Evolutionary conservation across 176 grass and related monocot genomes (phyloP).

Genomic region (Hsuehochloa calcarea): DNA sequence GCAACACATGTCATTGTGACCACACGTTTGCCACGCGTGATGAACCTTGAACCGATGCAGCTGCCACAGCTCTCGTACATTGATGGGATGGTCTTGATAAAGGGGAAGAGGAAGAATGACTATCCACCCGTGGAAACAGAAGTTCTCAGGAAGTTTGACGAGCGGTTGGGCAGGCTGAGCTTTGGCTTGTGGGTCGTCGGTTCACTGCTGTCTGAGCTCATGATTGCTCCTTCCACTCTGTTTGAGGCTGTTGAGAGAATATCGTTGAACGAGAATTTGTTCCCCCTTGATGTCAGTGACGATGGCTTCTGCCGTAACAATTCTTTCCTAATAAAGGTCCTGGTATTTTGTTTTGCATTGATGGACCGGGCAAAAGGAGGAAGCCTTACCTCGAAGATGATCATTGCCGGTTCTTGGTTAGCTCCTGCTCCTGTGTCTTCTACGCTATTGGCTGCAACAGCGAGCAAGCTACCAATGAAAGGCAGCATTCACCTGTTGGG

Average conservation of each 20-base stretch:
- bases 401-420: slow-evolving; percentile 80
- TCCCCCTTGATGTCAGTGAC: slow-evolving; percentile 44
- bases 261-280: slow-evolving; percentile 59
- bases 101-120: slow-evolving; percentile 80
- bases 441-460: slow-evolving; percentile 64
- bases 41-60: slow-evolving; percentile 90
- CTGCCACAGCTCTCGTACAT: slow-evolving; percentile 61
- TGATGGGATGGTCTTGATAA: slow-evolving; percentile 72
- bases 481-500: slow-evolving; percentile 74
- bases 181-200: slow-evolving; percentile 81
- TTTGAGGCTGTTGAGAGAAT: slow-evolving; percentile 82
- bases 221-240: slow-evolving; percentile 74
- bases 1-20: slow-evolving; percentile 83
- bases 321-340: slow-evolving; percentile 75
- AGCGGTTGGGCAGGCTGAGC: slow-evolving; percentile 79
- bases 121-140: slow-evolving; percentile 67
- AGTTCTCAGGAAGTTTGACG: slow-evolving; percentile 79
- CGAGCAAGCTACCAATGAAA: slow-evolving; percentile 69
- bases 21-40: slow-evolving; percentile 65
- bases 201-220: slow-evolving; percentile 83
- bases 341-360: slow-evolving; percentile 82
- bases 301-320: slow-evolving; percentile 86
- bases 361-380: slow-evolving; percentile 81
- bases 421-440: slow-evolving; percentile 85
- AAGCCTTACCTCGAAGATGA: slow-evolving; percentile 78